Evolutionary conservation across 768 basidiomycete species (phyloP).

Genomic region (Paxillus rubicundulus): DNA sequence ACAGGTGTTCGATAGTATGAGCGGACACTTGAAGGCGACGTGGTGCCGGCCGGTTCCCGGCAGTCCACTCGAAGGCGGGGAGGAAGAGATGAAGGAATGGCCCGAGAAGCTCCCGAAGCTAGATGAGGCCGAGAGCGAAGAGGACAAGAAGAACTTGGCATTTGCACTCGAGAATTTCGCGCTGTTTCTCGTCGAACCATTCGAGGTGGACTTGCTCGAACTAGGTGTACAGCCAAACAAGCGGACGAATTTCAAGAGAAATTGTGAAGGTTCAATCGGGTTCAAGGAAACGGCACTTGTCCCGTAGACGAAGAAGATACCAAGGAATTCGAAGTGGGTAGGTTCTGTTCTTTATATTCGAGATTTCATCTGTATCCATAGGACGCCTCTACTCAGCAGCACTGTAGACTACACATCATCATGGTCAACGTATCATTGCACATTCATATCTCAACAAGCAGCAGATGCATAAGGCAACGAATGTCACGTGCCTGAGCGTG

Average conservation of each 20-base stretch:
- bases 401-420: neutral
- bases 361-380: neutral
- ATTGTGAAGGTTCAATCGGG: conserved; percentile 30
- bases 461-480: too few species aligned
- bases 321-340: neutral
- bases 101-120: conserved; percentile 52
- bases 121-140: conserved; percentile 42
- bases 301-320: conserved; percentile 38
- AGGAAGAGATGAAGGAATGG: conserved; percentile 62
- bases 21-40: conserved; percentile 60
- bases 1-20: conserved; percentile 59
- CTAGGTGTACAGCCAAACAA: conserved; percentile 55
- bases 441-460: neutral
- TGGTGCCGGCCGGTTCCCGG: conserved; percentile 76
- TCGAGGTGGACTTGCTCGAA: conserved; percentile 67
- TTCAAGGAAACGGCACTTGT: conserved; percentile 67
- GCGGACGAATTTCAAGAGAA: conserved; percentile 53
- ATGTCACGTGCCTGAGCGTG: too few species aligned
- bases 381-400: neutral
- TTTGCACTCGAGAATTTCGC: conserved; percentile 66
- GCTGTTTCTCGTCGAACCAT: conserved; percentile 68
- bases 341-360: neutral
- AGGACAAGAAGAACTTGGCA: conserved; percentile 47
- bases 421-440: neutral
- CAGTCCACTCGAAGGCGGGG: conserved; percentile 44